Evolutionary conservation across 75 land plant genomes (phyloP), one percentile per base, ranked within the genome.

Genomic region (Pinus tabuliformis): DNA sequence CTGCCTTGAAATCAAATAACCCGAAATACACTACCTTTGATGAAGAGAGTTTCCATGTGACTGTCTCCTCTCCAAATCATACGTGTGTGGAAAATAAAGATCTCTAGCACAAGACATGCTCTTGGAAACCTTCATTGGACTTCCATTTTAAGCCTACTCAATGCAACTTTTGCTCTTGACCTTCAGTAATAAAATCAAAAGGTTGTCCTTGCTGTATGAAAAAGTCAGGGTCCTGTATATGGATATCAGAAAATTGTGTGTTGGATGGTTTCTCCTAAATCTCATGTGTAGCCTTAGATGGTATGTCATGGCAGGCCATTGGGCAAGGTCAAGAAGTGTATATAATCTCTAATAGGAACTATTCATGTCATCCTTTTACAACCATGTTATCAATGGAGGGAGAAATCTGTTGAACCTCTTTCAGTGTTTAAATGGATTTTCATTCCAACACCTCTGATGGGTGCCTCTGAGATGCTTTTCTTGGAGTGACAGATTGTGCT

Each of bases 191-290:
- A 42, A 68, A 68, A 68, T 68, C 72, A 20, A 68, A 39, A 39
- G 24, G 22, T 45, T 68, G 72, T 68, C 72, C 72, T 68, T 20
- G 72, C 42, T 42, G 26, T 21, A 68, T n/a, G n/a, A 68, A 68
- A 68, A 20, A 68, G n/a, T 52, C 54, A 7, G 12, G 6, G 8
- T 52, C 24, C 54, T 68, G 54, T n/a, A 42, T 20, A 12, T 4
- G 52, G n/a, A 68, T 22, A 68, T 68, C 72, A 42, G 54, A 20
- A 68, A 24, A 42, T 42, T 39, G 72, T 68, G 72, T 20, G 13
- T 9, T 68, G 20, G 71, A 68, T 14, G 24, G 72, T 68, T 42
- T 22, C 52, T 68, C 72, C 72, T 24, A 68, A n/a, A 21, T 45
- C 21, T 54, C 11, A 42, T 21, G n/a, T 68, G 26, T 42, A 20